Evolutionary conservation across 2,329 filamentous ascomycete genomes (phyloP).

Genomic region (Dactylellina cionopaga): DNA sequence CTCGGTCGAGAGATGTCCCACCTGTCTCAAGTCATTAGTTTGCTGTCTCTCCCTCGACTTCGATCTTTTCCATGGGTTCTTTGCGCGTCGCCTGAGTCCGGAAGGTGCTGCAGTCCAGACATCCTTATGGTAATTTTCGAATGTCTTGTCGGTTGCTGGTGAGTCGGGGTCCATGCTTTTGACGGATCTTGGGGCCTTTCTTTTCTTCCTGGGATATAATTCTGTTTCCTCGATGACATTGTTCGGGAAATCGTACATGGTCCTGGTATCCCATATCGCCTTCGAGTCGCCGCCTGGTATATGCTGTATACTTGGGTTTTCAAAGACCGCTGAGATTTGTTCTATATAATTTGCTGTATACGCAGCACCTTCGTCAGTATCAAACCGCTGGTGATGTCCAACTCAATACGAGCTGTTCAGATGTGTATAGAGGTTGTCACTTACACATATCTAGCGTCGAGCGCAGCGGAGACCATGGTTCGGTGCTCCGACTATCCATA

Average conservation of each 20-base stretch:
- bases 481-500: constrained; percentile 35
- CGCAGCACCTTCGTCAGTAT: too few species aligned
- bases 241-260: constrained; percentile 47
- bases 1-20: constrained; percentile 37
- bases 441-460: constrained; percentile 40
- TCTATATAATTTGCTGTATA: constrained; percentile 36
- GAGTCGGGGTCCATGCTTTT: constrained; percentile 47
- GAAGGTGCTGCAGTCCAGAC: constrained; percentile 45
- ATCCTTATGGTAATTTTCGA: constrained; percentile 46
- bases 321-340: constrained; percentile 48
- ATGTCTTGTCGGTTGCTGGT: constrained; percentile 26
- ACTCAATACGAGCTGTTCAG: background rate
- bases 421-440: background rate
- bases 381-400: too few species aligned
- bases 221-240: constrained; percentile 49
- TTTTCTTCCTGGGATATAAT: constrained; percentile 44
- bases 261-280: constrained; percentile 50
- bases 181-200: constrained; percentile 36
- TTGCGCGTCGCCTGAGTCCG: constrained; percentile 12
- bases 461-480: constrained; percentile 36
- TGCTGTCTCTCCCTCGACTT: constrained; percentile 18
- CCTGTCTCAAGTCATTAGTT: constrained; percentile 31
- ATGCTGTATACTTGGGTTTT: constrained; percentile 47
- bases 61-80: constrained; percentile 21
- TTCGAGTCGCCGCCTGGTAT: constrained; percentile 41